Percentiles rank a stretch among this genome's conserved stretches.
These are phyloP conservation scores for Aureobasidium melanogenum DNA, from an alignment of 2,329 filamentous ascomycete species.

Conservation along the genomic window DNA sequence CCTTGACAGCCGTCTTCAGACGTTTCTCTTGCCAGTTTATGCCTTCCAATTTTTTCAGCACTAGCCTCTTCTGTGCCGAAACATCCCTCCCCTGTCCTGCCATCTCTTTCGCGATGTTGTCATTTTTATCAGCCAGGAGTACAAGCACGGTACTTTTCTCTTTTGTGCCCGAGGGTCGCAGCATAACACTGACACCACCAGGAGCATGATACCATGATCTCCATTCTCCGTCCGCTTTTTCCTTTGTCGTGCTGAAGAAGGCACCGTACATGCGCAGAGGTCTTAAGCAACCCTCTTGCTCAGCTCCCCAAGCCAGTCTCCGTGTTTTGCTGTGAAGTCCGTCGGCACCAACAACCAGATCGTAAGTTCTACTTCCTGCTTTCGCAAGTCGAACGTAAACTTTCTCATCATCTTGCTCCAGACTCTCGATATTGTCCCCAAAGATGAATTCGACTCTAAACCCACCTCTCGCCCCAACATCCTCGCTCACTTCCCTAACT, in stretches of 20 bases:
- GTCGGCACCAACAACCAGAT: constrained; percentile 27
- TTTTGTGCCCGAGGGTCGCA: constrained; percentile 20
- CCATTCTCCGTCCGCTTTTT: constrained; percentile 21
- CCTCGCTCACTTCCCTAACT: constrained; percentile 17
- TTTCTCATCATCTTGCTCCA: constrained; percentile 19
- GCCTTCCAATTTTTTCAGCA: constrained; percentile 20
- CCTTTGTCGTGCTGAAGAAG: constrained; percentile 24
- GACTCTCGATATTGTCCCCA: constrained; percentile 18
- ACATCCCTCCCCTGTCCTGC: constrained; percentile 10
- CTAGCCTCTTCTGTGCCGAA: constrained; percentile 16
- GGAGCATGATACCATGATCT: constrained; percentile 24
- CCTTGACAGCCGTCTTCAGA: constrained; percentile 29
- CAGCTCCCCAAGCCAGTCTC: constrained; percentile 20
- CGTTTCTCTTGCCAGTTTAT: constrained; percentile 26
- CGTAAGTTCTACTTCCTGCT: constrained; percentile 15
- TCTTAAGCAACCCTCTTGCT: constrained; percentile 16
- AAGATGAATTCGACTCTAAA: constrained; percentile 23
- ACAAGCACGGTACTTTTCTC: constrained; percentile 21
- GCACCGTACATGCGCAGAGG: constrained; percentile 22
- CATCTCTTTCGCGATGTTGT: background rate
- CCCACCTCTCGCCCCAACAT: constrained; percentile 19
- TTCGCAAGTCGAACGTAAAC: constrained; percentile 22
- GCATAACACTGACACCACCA: constrained; percentile 22
- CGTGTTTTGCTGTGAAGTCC: constrained; percentile 24
- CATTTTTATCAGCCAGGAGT: constrained; percentile 18